Base-by-base conservation (phyloP, 176 grass and related monocot genomes). In the Zoysia japonica region DNA sequence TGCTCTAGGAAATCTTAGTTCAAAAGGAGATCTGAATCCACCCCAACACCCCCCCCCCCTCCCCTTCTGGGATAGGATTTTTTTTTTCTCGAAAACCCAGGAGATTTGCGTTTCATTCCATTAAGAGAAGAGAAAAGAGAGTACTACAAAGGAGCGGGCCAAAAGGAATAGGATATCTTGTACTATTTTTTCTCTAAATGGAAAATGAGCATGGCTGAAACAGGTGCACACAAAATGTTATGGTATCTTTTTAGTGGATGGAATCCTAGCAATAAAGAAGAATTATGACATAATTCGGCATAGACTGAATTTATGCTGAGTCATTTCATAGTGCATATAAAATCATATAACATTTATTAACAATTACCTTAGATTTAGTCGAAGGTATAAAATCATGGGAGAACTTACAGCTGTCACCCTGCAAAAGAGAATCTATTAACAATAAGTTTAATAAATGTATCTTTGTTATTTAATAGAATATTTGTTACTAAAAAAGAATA, bases 291-390 rank as follows among this genome's bases (percentile, higher is more conserved):
- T 0, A 67, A 44, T 38, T 44, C 37, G 28, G 63, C 2, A 42
- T 3, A 6, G 47, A 53, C 11, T 78, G 17, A 52, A 28, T 28
- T 28, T 28, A 28, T 28, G 28, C 28, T 28, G 28, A 28, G 28
- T 28, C 28, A 28, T 28, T 28, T 28, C 28, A 15, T 61, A 78
- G 52, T 75, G 28, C 55, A 68, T 70, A 52, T 54, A 13, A 44
- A 72, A 40, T 12, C 19, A 74, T 14, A 72, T 14, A 52, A 65
- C 63, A 42, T 75, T 62, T n/a, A 12, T 64, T 45, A 56, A 75
- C 1, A 65, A 11, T 10, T 91, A 95, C 96, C 90, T 86, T 92
- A 61, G 84, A 99, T 85, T 99, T 99, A 84, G 96, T 99, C 78
- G 85, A 72, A 79, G 96, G 96, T 64, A 67, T 89, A 44, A 83